Conservation (phyloP, 2,329 filamentous ascomycete species). For the Juglanconis sp. region DNA sequence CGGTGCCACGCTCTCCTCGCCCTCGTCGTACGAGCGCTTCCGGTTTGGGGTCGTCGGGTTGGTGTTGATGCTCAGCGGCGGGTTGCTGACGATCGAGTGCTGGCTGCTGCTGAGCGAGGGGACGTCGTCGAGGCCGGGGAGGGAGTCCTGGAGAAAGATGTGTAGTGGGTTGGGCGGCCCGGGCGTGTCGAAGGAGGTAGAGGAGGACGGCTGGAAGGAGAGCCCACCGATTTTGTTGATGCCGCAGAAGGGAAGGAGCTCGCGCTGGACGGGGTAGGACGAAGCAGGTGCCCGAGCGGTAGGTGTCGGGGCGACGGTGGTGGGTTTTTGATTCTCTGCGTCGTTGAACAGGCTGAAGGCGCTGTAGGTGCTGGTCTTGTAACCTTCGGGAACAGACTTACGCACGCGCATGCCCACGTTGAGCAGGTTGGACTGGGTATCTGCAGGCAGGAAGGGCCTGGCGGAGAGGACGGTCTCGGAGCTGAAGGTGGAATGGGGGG, state of each 20-base stretch:
- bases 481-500: slow-evolving; percentile 24
- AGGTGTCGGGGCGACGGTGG: slow-evolving; percentile 6
- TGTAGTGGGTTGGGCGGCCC: slow-evolving; percentile 15
- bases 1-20: slow-evolving; percentile 33
- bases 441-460: slow-evolving; percentile 49
- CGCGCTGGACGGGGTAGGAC: slow-evolving; percentile 39
- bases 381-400: slow-evolving; percentile 90
- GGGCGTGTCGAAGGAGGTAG: slow-evolving; percentile 1
- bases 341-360: slow-evolving; percentile 49
- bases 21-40: slow-evolving; percentile 47
- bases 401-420: slow-evolving; percentile 92
- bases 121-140: slow-evolving; percentile 37
- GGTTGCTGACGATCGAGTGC: slow-evolving; percentile 43
- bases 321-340: slow-evolving; percentile 19
- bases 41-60: slow-evolving; percentile 25
- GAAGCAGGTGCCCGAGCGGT: slow-evolving; percentile 20
- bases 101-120: slow-evolving; percentile 54
- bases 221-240: slow-evolving; percentile 72
- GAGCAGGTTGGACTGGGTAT: slow-evolving; percentile 77
- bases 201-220: slow-evolving; percentile 46
- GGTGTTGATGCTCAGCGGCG: slow-evolving; percentile 19
- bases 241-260: slow-evolving; percentile 78
- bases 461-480: slow-evolving; percentile 31
- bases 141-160: slow-evolving; percentile 22
- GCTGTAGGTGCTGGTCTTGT: slow-evolving; percentile 66